Evolutionary conservation across 495 filamentous ascomycete species (phyloP), one percentile per base, ranked within the genome.

Genomic region (Amorphotheca resinae): DNA sequence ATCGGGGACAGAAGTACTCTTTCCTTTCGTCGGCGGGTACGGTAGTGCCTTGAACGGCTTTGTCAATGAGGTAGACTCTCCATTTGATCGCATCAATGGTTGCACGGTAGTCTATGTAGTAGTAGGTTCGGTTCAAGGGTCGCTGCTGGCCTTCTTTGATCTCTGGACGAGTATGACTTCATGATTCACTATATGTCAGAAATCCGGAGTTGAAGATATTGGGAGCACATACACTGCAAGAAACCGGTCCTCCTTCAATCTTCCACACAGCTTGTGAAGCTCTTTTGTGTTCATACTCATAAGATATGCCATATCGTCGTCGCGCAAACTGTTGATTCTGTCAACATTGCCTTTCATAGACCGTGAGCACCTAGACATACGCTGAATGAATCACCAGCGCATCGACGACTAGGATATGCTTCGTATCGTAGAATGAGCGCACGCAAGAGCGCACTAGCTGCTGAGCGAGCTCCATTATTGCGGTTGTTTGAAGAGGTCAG

Each of bases 31-130:
- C 75, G 21, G 73, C 77, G 1, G 85, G 84, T 22, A 80, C 78
- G 42, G 84, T 81, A 44, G 82, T 78, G 11, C 74, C 72, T 57
- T 94, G 86, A 49, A 96, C 86, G 16, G 76, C 77, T 56, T 86
- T 82, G 41, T 85, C 85, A 44, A 95, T 67, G 38, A 76, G 74
- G 58, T 86, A 85, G 41, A 95, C 79, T 50, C 84, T 80, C 67
- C 82, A 99, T 55, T 99, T 99, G 67, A 95, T 87, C 11, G 87
- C 87, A 61, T 99, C 91, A 59, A 99, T 82, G 42, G 87, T 84
- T 28, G 82, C 84, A 41, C 89, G 86, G 53, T 91, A 87, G 55
- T 95, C 86, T 63, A 99, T 85, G 64, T 83, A 99, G 64, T 93
- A 99, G 66, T 94, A 95, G 39, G 88, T 93, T 33, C 83, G 76